A percentile compares a stretch with the other conserved stretches of the same genome.
These are phyloP conservation scores for Taxawa tesnikishii DNA, from an alignment of 2,329 filamentous ascomycete genomes.

Conservation along the genomic window DNA sequence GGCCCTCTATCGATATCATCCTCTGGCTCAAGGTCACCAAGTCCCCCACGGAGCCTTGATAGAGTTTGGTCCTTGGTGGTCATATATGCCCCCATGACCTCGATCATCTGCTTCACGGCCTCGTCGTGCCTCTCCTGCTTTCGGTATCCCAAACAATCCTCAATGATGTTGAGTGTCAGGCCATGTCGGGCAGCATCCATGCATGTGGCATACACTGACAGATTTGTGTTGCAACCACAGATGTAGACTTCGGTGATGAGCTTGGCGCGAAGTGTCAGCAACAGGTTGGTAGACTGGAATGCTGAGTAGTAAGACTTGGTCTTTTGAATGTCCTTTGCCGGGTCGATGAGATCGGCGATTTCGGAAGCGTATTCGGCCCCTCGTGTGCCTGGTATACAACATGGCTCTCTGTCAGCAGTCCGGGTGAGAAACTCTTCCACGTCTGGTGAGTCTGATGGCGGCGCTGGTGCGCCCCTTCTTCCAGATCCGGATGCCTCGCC, in stretches of 20 bases:
- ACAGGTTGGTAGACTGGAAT: constrained; percentile 60
- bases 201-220: constrained; percentile 83
- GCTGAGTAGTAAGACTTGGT: constrained; percentile 80
- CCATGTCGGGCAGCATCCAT: constrained; percentile 83
- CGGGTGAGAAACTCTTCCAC: constrained; percentile 30
- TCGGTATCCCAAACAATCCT: constrained; percentile 80
- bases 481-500: too few relatives aligned
- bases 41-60: constrained; percentile 4
- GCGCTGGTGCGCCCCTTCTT: too few relatives aligned
- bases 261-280: constrained; percentile 68
- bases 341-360: constrained; percentile 37
- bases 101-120: constrained; percentile 58
- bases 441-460: too few relatives aligned
- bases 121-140: constrained; percentile 55
- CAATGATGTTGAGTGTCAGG: constrained; percentile 71
- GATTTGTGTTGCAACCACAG: constrained; percentile 74
- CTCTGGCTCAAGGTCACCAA: too few relatives aligned
- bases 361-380: constrained; percentile 38
- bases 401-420: constrained; percentile 23
- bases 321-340: constrained; percentile 39
- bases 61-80: constrained; percentile 46
- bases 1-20: constrained; percentile 6
- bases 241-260: constrained; percentile 84
- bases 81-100: constrained; percentile 61
- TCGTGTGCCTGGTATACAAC: constrained; percentile 29